phyloP scores from a whole-genome alignment of 169 alveolate genomes.

The Eimeria acervulina region DNA sequence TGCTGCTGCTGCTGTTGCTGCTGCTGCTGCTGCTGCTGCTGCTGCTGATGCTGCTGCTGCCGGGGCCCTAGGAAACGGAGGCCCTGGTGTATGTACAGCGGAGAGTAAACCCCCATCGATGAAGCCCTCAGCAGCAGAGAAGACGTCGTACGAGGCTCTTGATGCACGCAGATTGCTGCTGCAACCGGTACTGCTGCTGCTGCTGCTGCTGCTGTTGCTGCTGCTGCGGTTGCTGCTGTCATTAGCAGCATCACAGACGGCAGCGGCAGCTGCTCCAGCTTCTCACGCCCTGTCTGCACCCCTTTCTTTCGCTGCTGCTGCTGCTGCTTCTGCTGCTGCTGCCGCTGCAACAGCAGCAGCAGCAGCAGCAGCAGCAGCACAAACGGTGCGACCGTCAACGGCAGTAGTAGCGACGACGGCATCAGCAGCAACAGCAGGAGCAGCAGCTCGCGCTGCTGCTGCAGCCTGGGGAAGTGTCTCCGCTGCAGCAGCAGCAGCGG shows the following conservation, averaged over 20 bases:
- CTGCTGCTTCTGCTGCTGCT: neutral
- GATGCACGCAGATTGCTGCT: neutral
- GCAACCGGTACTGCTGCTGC: neutral
- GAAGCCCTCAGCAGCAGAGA: neutral
- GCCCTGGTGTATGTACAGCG: neutral
- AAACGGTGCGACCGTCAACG: no score
- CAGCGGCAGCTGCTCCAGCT: neutral
- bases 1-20: neutral
- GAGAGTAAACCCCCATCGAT: neutral
- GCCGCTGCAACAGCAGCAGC: neutral
- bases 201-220: constrained; percentile 23
- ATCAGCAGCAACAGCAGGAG: neutral
- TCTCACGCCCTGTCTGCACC: neutral
- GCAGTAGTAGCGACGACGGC: no score
- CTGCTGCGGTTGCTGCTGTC: neutral
- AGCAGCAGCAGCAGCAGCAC: no score
- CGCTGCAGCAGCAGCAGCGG: no score
- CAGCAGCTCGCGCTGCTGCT: no score
- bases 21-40: neutral
- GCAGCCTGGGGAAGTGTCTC: neutral
- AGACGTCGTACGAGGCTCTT: neutral
- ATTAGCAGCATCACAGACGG: neutral
- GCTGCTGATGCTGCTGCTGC: neutral
- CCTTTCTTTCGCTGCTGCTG: neutral
- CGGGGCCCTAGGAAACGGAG: neutral